Conservation (phyloP, 352 stramenopile genomes). For the Stephanocyclus meneghinianus region DNA sequence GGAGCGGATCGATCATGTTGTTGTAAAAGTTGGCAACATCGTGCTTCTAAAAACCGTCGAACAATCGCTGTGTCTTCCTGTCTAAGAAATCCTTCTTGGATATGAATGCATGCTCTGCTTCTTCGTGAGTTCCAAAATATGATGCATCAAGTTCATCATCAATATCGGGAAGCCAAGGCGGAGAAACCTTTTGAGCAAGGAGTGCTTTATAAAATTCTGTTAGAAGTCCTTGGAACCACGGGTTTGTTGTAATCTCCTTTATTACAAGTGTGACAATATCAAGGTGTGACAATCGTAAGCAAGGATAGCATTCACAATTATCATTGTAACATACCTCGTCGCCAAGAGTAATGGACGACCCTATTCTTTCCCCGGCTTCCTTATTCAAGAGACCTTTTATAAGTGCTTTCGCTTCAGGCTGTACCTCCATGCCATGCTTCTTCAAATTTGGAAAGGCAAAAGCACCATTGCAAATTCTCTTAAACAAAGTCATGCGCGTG, state of each 20-base stretch:
- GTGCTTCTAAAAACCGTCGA: constrained; percentile 38
- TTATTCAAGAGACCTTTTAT: constrained; percentile 50
- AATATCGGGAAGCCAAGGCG: constrained; percentile 52
- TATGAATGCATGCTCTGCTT: constrained; percentile 30
- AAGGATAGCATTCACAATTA: background rate
- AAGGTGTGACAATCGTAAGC: background rate
- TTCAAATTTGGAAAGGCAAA: constrained; percentile 51
- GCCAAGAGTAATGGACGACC: constrained; percentile 41
- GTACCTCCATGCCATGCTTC: constrained; percentile 48
- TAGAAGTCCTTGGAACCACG: constrained; percentile 51
- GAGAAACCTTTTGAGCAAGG: constrained; percentile 39
- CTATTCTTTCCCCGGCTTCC: constrained; percentile 32
- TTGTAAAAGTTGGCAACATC: background rate
- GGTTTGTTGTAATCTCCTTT: constrained; percentile 40
- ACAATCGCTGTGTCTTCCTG: constrained; percentile 43
- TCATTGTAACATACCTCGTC: constrained; percentile 27
- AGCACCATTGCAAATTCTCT: constrained; percentile 43
- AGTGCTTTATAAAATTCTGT: constrained; percentile 46
- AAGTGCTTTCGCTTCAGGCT: constrained; percentile 29
- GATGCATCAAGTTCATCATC: constrained; percentile 52
- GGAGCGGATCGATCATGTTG: constrained; percentile 9
- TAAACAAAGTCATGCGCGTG: constrained; percentile 90
- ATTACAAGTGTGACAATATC: background rate
- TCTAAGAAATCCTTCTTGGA: constrained; percentile 34
- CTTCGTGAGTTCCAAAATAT: constrained; percentile 47